Evolutionary conservation across 305 asterid genomes (phyloP), one percentile per base, ranked within the genome.

Genomic region (Solanum hybrid): DNA sequence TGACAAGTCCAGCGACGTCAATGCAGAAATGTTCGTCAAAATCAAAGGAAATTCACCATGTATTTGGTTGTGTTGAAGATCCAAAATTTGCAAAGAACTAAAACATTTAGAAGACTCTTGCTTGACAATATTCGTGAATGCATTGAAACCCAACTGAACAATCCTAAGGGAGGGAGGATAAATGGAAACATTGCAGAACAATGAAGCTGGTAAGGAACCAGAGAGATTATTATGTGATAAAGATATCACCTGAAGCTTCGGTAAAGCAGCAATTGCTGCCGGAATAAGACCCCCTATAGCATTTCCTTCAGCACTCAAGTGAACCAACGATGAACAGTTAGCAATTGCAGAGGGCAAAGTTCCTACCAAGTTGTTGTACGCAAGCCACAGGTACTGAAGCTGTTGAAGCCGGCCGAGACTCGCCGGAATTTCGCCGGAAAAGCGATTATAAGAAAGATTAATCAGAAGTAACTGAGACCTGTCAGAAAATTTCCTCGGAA

Each of bases 301-400:
- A 87, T 96, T 96, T 4, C 95, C 96, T 35, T 92, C 95, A 32
- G 97, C 97, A 89, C 96, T 95, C 45, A 96, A 91, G 87, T 94
- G 95, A 75, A 94, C 92, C 29, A 96, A 93, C n/a, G 93, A 90
- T 29, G 96, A 91, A 89, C 98, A 96, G 91, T 95, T 95, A 24
- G 94, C 95, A 9, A 96, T 87, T 35, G 96, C 95, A 9, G 98
- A 94, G 6, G 98, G 96, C 87, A 96, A 86, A 17, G 97, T 94
- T 10, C 98, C 98, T 73, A 89, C 73, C 29, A 96, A 91, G 3
- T 78, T 35, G 91, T 96, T 96, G 90, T 90, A 89, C 90, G 94
- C 97, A 12, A 96, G 92, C 97, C 94, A 93, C 4, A 96, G 91
- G 87, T 94, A 93, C 90, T 94, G 91, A 15, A 96, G 89, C 87